Base-by-base conservation (phyloP, 495 filamentous ascomycete genomes). In the Diplogelasinospora grovesii region DNA sequence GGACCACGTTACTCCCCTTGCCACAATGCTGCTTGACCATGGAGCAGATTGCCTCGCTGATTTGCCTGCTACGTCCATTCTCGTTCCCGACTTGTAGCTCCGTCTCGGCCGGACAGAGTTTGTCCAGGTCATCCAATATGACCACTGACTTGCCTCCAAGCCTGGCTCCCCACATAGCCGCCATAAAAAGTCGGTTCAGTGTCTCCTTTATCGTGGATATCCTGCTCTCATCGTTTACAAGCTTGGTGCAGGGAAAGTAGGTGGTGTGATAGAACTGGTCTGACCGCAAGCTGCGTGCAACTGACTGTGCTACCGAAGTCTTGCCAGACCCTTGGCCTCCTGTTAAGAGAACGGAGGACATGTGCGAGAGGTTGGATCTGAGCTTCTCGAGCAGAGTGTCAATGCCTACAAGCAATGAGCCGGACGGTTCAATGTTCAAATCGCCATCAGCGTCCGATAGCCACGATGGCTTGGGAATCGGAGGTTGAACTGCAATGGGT, bases 261-360 rank as follows among this genome's bases (percentile, higher is more conserved):
- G 79, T 79, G 1, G 81, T 79, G 48, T 90, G 81, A 52, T 81
- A 89, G 0, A 94, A 68, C 31, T 74, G 68, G 7, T 81, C 74
- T 33, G 69, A 65, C 9, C 81, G 75, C 23, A 95, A 60, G 3
- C 71, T 72, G 54, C 80, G 77, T 3, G 78, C 83, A 8, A 94
- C 57, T 5, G 64, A 57, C 43, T 67, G 64, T 10, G 71, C 69
- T 15, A 96, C 71, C 2, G 79, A 77, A 10, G 86, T 85, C 66
- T 98, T 98, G 26, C 92, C 92, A 23, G 88, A 77, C 2, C 93
- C 90, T 26, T 93, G 76, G 4, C 85, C 86, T 20, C 92, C 92
- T 0, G 87, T 87, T 27, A 98, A 56, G 14, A 98, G 69, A 5
- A 95, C 83, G 0, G 93, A 96, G 0, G 89, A 95, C 41, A 83